Evolutionary conservation across 345 rosid species (phyloP), one percentile per base, ranked within the genome.

Genomic region (Eucalyptus virginea): DNA sequence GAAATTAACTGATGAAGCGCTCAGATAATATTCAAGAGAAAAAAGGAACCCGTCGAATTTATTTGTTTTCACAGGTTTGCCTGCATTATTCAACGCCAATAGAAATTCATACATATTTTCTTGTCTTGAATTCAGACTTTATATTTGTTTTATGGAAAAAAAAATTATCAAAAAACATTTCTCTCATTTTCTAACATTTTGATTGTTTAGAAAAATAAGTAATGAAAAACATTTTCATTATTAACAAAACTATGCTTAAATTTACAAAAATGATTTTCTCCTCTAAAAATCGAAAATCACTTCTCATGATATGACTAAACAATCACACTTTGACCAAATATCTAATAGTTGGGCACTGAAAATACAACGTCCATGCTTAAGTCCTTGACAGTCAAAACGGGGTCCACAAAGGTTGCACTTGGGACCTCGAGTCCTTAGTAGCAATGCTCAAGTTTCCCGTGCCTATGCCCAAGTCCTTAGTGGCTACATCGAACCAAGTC

Each of bases 301-400:
- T 28, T 60, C 32, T 28, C 16, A 60, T 12, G 2, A 58, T 26
- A 60, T 12, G 67, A 60, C 14, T 60, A 60, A 12, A 60, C 8
- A 60, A 60, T 60, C n/a, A 28, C 32, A 12, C 32, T 60, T 60
- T 0, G 1, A 60, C 15, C 67, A 60, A 60, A 60, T 60, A 28
- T 28, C n/a, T 60, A 60, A 28, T 26, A 3, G 4, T 6, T 28
- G n/a, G 67, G 4, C 67, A 60, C 26, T 6, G 0, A 26, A 60
- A 12, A 28, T 28, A 8, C 3, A 5, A 0, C 0, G 1, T 12
- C 8, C 32, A 60, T 60, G 67, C 67, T 0, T 60, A 12, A 28
- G 15, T 60, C 67, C 32, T 60, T 0, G 0, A 28, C 0, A 2
- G 4, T 11, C 14, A 1, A 26, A 24, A 26, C 0, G 16, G 2